Conservation (phyloP, 768 basidiomycete genomes). For the Coprinopsis sp. region DNA sequence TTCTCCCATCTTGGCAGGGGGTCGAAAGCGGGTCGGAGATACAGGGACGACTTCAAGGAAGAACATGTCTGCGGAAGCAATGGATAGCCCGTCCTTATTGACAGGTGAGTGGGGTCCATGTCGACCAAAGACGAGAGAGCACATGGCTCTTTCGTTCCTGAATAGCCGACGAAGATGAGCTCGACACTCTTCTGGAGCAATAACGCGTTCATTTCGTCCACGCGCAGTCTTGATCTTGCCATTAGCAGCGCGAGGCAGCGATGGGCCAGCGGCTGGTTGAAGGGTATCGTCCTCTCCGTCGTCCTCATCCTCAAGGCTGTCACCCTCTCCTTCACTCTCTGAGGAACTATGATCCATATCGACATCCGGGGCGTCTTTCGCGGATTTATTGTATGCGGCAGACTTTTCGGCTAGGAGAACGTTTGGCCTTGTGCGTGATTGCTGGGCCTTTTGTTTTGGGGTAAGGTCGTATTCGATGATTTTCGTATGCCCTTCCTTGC, state of each 20-base stretch:
- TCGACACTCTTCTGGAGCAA: constrained; percentile 89
- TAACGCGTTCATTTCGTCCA: constrained; percentile 85
- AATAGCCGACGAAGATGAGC: constrained; percentile 91
- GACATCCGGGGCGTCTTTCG: constrained; percentile 28
- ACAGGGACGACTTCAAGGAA: constrained; percentile 92
- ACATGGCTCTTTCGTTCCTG: constrained; percentile 74
- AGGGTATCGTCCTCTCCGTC: constrained; percentile 23
- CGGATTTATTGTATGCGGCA: constrained; percentile 21
- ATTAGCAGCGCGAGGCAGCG: constrained; percentile 64
- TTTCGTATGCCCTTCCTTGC: constrained; percentile 92
- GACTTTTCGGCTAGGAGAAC: constrained; percentile 58
- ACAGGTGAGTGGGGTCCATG: constrained; percentile 80
- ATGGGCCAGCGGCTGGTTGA: constrained; percentile 9
- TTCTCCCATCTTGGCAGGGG: constrained; percentile 87
- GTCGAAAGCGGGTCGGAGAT: constrained; percentile 93
- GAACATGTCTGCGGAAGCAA: constrained; percentile 90
- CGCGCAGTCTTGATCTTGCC: constrained; percentile 72
- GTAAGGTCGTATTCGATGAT: constrained; percentile 91
- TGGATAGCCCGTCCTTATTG: constrained; percentile 53
- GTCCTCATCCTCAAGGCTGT: constrained; percentile 46
- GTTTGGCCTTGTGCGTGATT: constrained; percentile 65
- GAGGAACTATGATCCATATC: constrained; percentile 51
- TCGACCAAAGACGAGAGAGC: constrained; percentile 84
- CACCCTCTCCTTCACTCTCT: constrained; percentile 43
- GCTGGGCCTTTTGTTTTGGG: constrained; percentile 64